Evolutionary conservation across 179 eudicot species (phyloP).

Genomic region (Corrigiola litoralis): DNA sequence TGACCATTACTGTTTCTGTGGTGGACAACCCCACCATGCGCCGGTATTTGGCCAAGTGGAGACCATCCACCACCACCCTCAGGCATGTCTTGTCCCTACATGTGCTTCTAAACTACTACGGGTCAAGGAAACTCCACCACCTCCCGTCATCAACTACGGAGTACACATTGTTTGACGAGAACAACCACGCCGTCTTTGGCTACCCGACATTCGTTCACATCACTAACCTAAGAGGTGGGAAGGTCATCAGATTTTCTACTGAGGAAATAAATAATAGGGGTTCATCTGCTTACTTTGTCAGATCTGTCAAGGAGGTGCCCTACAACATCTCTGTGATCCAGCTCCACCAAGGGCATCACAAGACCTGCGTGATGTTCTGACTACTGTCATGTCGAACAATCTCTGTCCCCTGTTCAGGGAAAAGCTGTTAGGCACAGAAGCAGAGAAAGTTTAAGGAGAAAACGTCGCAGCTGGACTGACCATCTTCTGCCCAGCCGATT

Average conservation of each 20-base stretch:
- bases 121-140: conserved; percentile 69
- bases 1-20: conserved; percentile 73
- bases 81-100: conserved; percentile 68
- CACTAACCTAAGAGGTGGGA: conserved; percentile 65
- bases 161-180: conserved; percentile 66
- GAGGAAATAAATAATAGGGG: conserved; percentile 37
- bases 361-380: conserved; percentile 73
- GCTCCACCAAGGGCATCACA: conserved; percentile 45
- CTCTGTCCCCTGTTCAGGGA: too few relatives aligned
- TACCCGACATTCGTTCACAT: conserved; percentile 82
- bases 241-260: conserved; percentile 55
- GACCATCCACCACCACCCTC: conserved; percentile 36
- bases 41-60: conserved; percentile 37
- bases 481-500: conserved; percentile 61
- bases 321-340: conserved; percentile 68
- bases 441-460: too few relatives aligned
- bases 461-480: conserved; percentile 68
- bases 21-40: conserved; percentile 76
- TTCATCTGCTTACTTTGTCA: conserved; percentile 44
- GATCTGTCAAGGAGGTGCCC: conserved; percentile 50
- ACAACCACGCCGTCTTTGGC: conserved; percentile 48
- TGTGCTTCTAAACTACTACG: conserved; percentile 66
- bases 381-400: too few relatives aligned
- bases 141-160: conserved; percentile 49
- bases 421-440: neutral